Conservation (phyloP, 768 basidiomycete genomes). For the button mushroom (Agaricus bisporus) region DNA sequence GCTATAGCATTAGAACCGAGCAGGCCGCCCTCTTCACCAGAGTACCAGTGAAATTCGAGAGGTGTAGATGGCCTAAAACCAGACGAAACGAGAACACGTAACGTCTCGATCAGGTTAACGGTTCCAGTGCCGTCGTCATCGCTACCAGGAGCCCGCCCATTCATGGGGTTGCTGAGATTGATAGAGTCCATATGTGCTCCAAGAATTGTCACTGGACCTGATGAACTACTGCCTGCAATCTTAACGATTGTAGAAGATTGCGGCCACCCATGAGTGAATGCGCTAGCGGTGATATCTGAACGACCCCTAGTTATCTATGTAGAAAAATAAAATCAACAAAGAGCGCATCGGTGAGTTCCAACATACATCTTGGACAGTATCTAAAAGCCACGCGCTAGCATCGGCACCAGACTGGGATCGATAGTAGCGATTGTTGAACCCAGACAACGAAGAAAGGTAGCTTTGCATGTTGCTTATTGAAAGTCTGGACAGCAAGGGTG, state of each 20-base stretch:
- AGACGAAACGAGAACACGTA: conserved; percentile 31
- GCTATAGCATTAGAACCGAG: conserved; percentile 51
- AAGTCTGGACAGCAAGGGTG: conserved; percentile 20
- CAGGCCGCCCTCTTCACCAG: conserved; percentile 39
- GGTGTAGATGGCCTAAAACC: conserved; percentile 33
- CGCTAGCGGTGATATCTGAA: conserved; percentile 22
- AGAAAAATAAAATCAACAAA: neutral
- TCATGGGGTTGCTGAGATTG: conserved; percentile 30
- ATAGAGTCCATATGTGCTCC: conserved; percentile 39
- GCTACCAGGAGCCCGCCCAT: conserved; percentile 40
- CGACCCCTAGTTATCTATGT: conserved; percentile 20
- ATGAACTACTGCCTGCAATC: conserved; percentile 26
- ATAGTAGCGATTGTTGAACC: conserved; percentile 40
- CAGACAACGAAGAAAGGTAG: conserved; percentile 28
- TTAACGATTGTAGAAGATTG: conserved; percentile 31
- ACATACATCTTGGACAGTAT: conserved; percentile 24
- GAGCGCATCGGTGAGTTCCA: neutral
- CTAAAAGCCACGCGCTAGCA: conserved; percentile 33
- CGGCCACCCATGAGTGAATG: conserved; percentile 26
- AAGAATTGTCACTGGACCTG: conserved; percentile 28
- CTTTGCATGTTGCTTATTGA: conserved; percentile 28
- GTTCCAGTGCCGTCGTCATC: conserved; percentile 45
- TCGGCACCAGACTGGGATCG: conserved; percentile 28
- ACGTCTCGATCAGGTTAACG: conserved; percentile 38
- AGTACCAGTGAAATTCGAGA: conserved; percentile 45